Percentiles rank a stretch among this genome's conserved stretches.
These are phyloP conservation scores for Aspergillus sp. DNA, from an alignment of 2,329 filamentous ascomycete species.

Conservation along the genomic window DNA sequence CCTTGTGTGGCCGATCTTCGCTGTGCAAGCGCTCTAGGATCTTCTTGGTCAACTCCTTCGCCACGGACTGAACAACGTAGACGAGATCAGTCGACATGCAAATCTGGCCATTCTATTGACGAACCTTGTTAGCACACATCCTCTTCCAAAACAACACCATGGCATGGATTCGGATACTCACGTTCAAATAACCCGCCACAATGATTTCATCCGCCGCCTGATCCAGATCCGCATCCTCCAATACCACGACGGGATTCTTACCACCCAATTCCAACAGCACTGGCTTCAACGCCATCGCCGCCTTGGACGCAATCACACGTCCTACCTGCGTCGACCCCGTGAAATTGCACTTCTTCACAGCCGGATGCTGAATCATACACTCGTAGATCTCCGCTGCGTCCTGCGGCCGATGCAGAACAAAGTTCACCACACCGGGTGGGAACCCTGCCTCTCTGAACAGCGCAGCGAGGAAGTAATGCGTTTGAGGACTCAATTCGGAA, in stretches of 20 bases:
- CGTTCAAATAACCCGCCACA: constrained; percentile 33
- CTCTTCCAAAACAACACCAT: background rate
- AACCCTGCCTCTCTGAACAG: constrained; percentile 47
- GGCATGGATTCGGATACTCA: constrained; percentile 13
- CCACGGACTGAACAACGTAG: constrained; percentile 47
- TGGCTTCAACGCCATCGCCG: constrained; percentile 48
- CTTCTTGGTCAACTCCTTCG: background rate
- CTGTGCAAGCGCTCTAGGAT: background rate
- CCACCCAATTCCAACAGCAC: constrained; percentile 52
- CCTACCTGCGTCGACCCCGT: constrained; percentile 50
- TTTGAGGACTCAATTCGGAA: constrained; percentile 36
- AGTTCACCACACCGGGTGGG: constrained; percentile 46
- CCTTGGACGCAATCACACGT: constrained; percentile 41
- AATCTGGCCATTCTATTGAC: constrained; percentile 64
- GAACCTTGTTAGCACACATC: background rate
- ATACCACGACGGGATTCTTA: constrained; percentile 47
- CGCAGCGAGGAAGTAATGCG: constrained; percentile 36
- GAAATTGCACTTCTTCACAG: constrained; percentile 48
- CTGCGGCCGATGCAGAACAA: constrained; percentile 35
- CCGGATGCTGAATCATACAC: constrained; percentile 39
- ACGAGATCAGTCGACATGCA: constrained; percentile 79
- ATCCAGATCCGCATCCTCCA: constrained; percentile 48
- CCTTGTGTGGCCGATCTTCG: background rate
- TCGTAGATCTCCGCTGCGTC: constrained; percentile 41
- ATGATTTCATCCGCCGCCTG: constrained; percentile 36